Evolutionary conservation across 1,284 basidiomycete species (phyloP).

Genomic region (Rhodotorula sp.): DNA sequence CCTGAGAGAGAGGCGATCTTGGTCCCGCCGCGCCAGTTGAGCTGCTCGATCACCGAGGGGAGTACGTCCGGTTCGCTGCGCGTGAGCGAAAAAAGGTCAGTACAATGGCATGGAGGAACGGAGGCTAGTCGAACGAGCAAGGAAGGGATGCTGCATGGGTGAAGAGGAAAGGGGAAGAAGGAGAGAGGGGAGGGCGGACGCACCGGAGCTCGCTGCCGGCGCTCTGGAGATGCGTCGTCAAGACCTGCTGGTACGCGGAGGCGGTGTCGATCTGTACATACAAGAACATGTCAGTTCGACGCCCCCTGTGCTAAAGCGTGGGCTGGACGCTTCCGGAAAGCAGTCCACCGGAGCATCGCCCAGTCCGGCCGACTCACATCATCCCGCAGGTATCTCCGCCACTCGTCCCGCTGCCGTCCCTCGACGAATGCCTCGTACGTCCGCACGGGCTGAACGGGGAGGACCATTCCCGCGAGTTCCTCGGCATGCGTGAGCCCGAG

Average conservation of each 20-base stretch:
- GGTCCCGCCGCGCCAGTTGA: slow-evolving; percentile 62
- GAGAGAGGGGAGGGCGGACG: background rate
- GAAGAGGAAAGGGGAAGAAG: background rate
- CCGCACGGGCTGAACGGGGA: slow-evolving; percentile 35
- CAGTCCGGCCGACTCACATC: slow-evolving; percentile 30
- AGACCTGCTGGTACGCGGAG: slow-evolving; percentile 13
- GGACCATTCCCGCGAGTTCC: slow-evolving; percentile 27
- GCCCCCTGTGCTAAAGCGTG: background rate
- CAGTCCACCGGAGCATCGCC: no score
- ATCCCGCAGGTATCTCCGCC: slow-evolving; percentile 21
- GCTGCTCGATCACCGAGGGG: slow-evolving; percentile 53
- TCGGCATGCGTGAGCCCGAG: slow-evolving; percentile 25
- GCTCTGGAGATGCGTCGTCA: slow-evolving; percentile 32
- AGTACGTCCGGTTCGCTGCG: slow-evolving; percentile 30
- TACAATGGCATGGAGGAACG: background rate
- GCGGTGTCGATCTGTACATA: slow-evolving; percentile 10
- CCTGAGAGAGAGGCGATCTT: slow-evolving; percentile 65
- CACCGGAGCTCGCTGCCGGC: slow-evolving; percentile 34
- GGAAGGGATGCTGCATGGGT: no score
- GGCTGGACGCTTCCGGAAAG: no score
- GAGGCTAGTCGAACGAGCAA: no score
- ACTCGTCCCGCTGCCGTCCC: slow-evolving; percentile 4
- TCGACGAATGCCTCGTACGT: background rate
- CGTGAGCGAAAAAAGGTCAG: background rate
- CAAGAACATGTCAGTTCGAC: background rate